These are phyloP conservation scores for Parafenestella ontariensis DNA, from an alignment of 2,329 filamentous ascomycete genomes.

Conservation along the genomic window DNA sequence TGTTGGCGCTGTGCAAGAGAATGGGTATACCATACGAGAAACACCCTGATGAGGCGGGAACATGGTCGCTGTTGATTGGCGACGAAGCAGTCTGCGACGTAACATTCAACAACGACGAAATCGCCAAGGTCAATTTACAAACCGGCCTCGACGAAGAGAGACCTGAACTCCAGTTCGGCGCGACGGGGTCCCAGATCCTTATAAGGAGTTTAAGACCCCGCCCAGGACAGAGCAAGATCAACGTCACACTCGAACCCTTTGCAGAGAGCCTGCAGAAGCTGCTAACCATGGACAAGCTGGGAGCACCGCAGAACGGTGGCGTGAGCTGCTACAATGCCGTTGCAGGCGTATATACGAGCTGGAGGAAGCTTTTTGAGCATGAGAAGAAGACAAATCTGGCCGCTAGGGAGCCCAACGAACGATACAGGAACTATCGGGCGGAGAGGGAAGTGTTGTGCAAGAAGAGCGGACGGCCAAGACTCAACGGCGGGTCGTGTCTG, in stretches of 20 bases:
- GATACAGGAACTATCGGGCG: conserved; percentile 55
- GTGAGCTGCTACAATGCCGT: conserved; percentile 81
- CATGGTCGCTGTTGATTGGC: conserved; percentile 45
- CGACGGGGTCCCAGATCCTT: conserved; percentile 69
- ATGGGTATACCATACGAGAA: conserved; percentile 64
- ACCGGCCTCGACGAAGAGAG: conserved; percentile 68
- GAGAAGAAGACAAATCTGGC: conserved; percentile 62
- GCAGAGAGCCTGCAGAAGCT: conserved; percentile 74
- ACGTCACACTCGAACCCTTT: conserved; percentile 74
- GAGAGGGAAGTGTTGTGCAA: conserved; percentile 70
- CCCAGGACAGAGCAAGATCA: conserved; percentile 68
- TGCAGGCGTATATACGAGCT: conserved; percentile 73
- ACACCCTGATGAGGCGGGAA: conserved; percentile 33
- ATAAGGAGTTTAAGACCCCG: conserved; percentile 68
- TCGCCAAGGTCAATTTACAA: conserved; percentile 67
- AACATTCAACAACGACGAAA: conserved; percentile 37
- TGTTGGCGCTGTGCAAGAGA: conserved; percentile 73
- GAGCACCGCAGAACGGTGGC: conserved; percentile 62
- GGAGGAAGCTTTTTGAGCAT: conserved; percentile 73
- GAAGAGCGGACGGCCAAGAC: conserved; percentile 72
- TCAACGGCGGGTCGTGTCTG: conserved; percentile 72
- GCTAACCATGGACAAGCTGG: conserved; percentile 74
- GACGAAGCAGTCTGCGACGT: conserved; percentile 44
- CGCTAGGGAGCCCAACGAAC: conserved; percentile 45
- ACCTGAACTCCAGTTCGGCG: conserved; percentile 55